Evolutionary conservation across 2,329 filamentous ascomycete species (phyloP), one percentile per base, ranked within the genome.

Genomic region (Lachnellula willkommii): DNA sequence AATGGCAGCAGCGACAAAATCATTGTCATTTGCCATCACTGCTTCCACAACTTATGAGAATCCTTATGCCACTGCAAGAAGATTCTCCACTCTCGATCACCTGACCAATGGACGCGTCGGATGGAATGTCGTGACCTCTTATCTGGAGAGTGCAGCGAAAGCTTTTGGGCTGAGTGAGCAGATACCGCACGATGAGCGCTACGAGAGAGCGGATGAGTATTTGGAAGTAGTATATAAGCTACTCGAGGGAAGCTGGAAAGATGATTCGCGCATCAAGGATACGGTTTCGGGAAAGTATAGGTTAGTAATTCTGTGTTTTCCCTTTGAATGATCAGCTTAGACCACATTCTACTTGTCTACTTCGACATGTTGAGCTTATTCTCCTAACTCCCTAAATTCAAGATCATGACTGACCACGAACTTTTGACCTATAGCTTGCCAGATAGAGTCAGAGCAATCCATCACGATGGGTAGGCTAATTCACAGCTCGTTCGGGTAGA

Each of bases 31-130:
- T 57, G 84, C 83, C 0, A 80, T 88, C 0, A 88, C 85, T 0
- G 78, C 83, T 0, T 79, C 80, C 1, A 87, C 84, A 1, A 85
- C 82, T 0, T 88, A 88, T 58, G 84, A 88, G 65, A 78, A 83
- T 66, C 85, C 85, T 0, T 88, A 87, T 63, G 80, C 85, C 62
- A 71, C 88, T 9, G 85, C 85, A 0, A 69, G 85, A n/a, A 72
- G 83, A 20, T 68, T 88, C 7, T 83, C 79, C 3, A 88, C 85
- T 0, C 73, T 87, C 0, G 85, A 88, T 65, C 85, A 88, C 66
- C 70, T 88, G 11, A 81, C 81, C 1, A 80, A 80, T 46, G 83
- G 84, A 24, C 75, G 84, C 71, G 36, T 64, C 0, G 62, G 57
- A 4, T 64, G 60, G 49, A 66, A 80, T 71, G 79, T 88, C 48